A percentile compares a stretch with the other conserved stretches of the same genome.
phyloP scores from a whole-genome alignment of 371 early-diverging fungal species.

The Syncephalastrum sp. region DNA sequence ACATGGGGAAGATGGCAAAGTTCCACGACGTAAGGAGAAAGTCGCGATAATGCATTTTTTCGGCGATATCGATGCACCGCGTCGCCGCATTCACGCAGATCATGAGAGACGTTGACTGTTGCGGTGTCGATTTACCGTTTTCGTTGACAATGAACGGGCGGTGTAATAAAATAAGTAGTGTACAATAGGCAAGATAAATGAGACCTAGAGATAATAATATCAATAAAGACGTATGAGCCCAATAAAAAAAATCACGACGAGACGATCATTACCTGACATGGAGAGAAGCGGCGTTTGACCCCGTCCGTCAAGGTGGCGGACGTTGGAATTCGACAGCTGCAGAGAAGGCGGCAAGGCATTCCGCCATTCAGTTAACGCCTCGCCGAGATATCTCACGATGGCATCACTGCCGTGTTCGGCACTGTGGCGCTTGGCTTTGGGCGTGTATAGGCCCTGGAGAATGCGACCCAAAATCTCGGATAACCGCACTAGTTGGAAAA shows the following conservation, averaged over 20 bases:
- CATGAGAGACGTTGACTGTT: conserved; percentile 44
- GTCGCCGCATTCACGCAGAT: conserved; percentile 65
- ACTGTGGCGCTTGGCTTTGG: conserved; percentile 46
- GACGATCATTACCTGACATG: conserved; percentile 35
- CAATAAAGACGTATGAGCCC: background rate
- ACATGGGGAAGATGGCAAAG: conserved; percentile 52
- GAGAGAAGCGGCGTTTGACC: conserved; percentile 34
- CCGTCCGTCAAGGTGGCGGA: conserved; percentile 25
- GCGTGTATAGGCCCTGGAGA: conserved; percentile 48
- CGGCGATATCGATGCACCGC: conserved; percentile 39
- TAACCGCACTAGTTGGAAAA: conserved; percentile 45
- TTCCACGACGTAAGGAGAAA: conserved; percentile 48
- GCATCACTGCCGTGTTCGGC: conserved; percentile 50
- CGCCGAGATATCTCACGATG: conserved; percentile 40
- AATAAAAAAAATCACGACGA: background rate
- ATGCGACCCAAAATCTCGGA: conserved; percentile 48
- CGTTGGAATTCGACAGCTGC: conserved; percentile 33
- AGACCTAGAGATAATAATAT: conserved; percentile 28
- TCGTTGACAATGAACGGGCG: conserved; percentile 53
- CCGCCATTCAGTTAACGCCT: conserved; percentile 45
- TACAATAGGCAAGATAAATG: conserved; percentile 51
- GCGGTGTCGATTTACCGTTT: conserved; percentile 21
- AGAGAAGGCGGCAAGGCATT: conserved; percentile 37
- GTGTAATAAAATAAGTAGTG: conserved; percentile 55
- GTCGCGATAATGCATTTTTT: conserved; percentile 52